Evolutionary conservation across 768 basidiomycete species (phyloP).

Genomic region (Auricularia cornea): DNA sequence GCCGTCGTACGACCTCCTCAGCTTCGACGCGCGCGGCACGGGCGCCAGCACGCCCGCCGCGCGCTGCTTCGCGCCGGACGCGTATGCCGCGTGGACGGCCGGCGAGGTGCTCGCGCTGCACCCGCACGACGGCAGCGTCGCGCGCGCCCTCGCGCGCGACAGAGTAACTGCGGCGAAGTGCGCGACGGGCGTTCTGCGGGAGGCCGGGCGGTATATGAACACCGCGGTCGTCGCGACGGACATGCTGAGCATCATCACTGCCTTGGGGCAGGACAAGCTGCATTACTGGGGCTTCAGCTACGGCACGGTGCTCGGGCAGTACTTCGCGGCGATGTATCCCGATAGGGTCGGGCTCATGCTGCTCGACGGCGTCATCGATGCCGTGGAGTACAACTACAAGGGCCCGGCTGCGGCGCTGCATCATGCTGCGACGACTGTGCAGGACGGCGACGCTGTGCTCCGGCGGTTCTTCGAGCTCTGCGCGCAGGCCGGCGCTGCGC

Average conservation of each 20-base stretch:
- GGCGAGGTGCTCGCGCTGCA: neutral
- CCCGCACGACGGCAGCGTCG: neutral
- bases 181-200: neutral
- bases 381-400: neutral
- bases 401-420: neutral
- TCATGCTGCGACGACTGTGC: neutral
- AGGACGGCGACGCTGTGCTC: slow-evolving; percentile 1
- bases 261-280: slow-evolving; percentile 12
- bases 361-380: slow-evolving; percentile 7
- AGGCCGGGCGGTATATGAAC: neutral
- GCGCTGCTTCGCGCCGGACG: neutral
- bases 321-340: neutral
- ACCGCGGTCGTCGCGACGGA: slow-evolving; percentile 10
- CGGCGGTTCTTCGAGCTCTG: slow-evolving; percentile 1
- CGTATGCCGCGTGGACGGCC: neutral
- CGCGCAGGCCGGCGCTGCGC: neutral
- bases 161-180: neutral
- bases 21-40: neutral
- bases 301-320: slow-evolving; percentile 2
- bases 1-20: neutral
- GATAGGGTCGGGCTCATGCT: slow-evolving; percentile 4
- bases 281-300: slow-evolving; percentile 9
- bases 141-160: neutral
- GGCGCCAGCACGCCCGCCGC: neutral
- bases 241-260: slow-evolving; percentile 13